Evolutionary conservation across 2,329 filamentous ascomycete genomes (phyloP), one percentile per base, ranked within the genome.

Genomic region (Aspergillus pseudoterreus): DNA sequence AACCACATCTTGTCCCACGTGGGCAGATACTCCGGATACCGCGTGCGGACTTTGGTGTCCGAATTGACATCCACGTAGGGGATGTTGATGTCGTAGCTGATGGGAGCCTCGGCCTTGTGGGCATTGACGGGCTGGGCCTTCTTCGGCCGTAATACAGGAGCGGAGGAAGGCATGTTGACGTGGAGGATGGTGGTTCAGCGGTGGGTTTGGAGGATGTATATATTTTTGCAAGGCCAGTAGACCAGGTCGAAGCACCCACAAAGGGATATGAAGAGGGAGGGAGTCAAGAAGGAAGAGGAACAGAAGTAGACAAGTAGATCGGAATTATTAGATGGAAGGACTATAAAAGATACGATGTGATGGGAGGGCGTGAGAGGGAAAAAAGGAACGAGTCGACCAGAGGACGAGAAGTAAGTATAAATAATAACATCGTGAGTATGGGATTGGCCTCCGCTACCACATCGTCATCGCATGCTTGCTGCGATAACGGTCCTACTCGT

Each of bases 31-130:
- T 74, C 63, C 9, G 73, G 71, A 57, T 77, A 77, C 44, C 70
- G 67, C 22, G 69, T 69, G 42, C 67, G 65, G 47, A 65, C 60
- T n/a, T 67, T 64, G 42, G 63, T 66, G 53, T 69, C 68, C 57
- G 66, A 68, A 53, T 66, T 68, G 54, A 68, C 69, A 57, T 65
- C 68, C 46, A 71, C 68, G 51, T 84, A 77, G 43, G 75, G 75
- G 45, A 77, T 69, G 60, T 77, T 77, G 63, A 77, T 76, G 58
- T 77, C 74, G 57, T 77, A 77, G 48, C 65, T 72, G 50, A 73
- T 71, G 22, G 71, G 70, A 47, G 57, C 56, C 36, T 70, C 63
- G 27, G 64, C 56, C 43, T 64, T 60, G 43, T 63, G 58, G 42
- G 58, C 55, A 47, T 65, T 59, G 53, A 57, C 43, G n/a, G 60